Percentiles rank a stretch among this genome's conserved stretches.
phyloP scores from a whole-genome alignment of 345 rosid species.

The Erysimum cheiranthoides region DNA sequence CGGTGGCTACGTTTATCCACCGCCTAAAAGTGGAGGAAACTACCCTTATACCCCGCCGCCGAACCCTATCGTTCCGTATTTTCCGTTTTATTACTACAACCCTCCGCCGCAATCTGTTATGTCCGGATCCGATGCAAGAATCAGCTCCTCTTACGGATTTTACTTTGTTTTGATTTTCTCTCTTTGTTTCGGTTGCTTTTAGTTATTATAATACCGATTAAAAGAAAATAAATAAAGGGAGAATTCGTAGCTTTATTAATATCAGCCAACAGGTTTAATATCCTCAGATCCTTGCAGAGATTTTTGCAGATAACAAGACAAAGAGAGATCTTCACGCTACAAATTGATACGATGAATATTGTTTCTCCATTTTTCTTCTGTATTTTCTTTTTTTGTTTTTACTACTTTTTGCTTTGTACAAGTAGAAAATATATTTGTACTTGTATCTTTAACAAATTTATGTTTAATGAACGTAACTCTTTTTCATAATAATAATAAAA shows the following conservation, averaged over 20 bases:
- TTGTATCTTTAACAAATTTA: conserved; percentile 16
- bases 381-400: background rate
- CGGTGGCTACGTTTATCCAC: conserved; percentile 56
- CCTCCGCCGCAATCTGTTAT: conserved; percentile 63
- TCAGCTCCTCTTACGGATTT: conserved; percentile 13
- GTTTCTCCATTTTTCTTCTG: conserved; percentile 1
- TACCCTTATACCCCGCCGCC: conserved; percentile 87
- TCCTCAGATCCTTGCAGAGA: conserved; percentile 30
- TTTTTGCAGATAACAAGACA: conserved; percentile 22
- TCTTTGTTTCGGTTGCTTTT: conserved; percentile 36
- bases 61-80: conserved; percentile 95
- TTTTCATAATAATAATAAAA: background rate
- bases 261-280: background rate
- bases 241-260: background rate
- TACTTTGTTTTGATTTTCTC: conserved; percentile 13
- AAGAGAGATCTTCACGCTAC: conserved; percentile 35
- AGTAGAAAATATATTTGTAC: conserved; percentile 38
- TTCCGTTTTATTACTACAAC: conserved; percentile 77
- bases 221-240: background rate
- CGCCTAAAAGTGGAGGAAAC: conserved; percentile 56
- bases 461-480: conserved; percentile 15
- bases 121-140: conserved; percentile 38
- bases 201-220: conserved; percentile 8
- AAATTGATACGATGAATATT: conserved; percentile 17
- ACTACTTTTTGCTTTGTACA: conserved; percentile 18